A percentile compares a stretch with the other conserved stretches of the same genome.
Evolutionary conservation across 164 flowering plant genomes (phyloP).

Genomic region (Dillenia turbinata): DNA sequence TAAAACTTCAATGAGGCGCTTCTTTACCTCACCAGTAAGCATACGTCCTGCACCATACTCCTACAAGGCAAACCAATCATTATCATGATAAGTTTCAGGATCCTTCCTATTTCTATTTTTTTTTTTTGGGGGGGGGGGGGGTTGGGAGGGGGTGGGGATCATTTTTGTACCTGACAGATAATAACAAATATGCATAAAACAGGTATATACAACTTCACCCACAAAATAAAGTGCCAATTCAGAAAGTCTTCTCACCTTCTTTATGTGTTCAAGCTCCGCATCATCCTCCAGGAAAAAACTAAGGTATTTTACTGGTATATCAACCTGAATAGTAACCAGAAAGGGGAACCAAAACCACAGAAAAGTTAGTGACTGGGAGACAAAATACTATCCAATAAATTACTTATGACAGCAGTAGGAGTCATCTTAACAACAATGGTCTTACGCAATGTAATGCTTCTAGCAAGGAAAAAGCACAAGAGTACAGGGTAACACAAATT

Average conservation of each 20-base stretch:
- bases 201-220: background rate
- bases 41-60: slow-evolving; percentile 85
- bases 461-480: too few species aligned
- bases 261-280: slow-evolving; percentile 77
- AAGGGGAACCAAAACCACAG: background rate
- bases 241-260: slow-evolving; percentile 39
- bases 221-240: background rate
- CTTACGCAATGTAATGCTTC: too few species aligned
- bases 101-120: too few species aligned
- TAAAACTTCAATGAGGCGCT: slow-evolving; percentile 54
- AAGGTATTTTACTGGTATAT: slow-evolving; percentile 83
- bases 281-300: slow-evolving; percentile 93
- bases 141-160: too few species aligned
- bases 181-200: background rate
- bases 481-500: too few species aligned
- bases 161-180: background rate
- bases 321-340: slow-evolving; percentile 51
- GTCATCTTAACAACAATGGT: too few species aligned
- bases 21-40: slow-evolving; percentile 93
- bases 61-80: slow-evolving; percentile 25
- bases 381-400: too few species aligned
- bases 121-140: too few species aligned
- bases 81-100: background rate
- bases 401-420: too few species aligned
- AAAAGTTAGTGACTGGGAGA: too few species aligned